These are phyloP conservation scores for Aureobasidium namibiae DNA, from an alignment of 2,329 filamentous ascomycete genomes.

Conservation along the genomic window DNA sequence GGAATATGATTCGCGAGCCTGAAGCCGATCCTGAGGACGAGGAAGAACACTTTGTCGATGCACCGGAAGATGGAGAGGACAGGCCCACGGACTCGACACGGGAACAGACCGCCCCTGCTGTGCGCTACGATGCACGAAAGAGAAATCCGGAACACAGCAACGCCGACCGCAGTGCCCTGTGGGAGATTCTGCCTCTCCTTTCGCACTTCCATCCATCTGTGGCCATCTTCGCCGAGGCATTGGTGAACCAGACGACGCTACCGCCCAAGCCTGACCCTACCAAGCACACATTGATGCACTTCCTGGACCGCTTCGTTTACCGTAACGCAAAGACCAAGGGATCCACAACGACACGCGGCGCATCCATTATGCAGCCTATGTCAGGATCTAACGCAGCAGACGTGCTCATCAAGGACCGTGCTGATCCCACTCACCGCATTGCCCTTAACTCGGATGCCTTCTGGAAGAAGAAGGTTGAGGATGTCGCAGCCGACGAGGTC, in stretches of 20 bases:
- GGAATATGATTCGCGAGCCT: slow-evolving; percentile 68
- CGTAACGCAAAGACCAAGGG: slow-evolving; percentile 70
- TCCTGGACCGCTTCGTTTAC: slow-evolving; percentile 98
- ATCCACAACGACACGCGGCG: slow-evolving; percentile 55
- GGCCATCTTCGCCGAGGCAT: slow-evolving; percentile 65
- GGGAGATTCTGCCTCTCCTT: slow-evolving; percentile 78
- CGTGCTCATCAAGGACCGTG: slow-evolving; percentile 53
- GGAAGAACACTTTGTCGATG: slow-evolving; percentile 63
- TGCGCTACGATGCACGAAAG: slow-evolving; percentile 75
- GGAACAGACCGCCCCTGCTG: slow-evolving; percentile 21
- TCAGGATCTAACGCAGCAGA: slow-evolving; percentile 53
- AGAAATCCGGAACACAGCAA: slow-evolving; percentile 86
- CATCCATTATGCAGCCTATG: slow-evolving; percentile 95
- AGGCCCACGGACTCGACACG: neutral
- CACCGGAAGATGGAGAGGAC: slow-evolving; percentile 47
- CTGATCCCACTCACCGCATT: slow-evolving; percentile 49
- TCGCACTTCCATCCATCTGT: slow-evolving; percentile 92
- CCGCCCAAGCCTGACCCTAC: slow-evolving; percentile 84
- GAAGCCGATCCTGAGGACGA: slow-evolving; percentile 68
- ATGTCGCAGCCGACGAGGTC: slow-evolving; percentile 83
- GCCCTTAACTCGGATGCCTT: slow-evolving; percentile 81
- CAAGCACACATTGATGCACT: slow-evolving; percentile 85
- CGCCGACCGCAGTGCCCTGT: slow-evolving; percentile 85
- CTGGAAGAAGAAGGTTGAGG: slow-evolving; percentile 81
- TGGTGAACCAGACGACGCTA: slow-evolving; percentile 61